Base-by-base conservation (phyloP, 148 eudicot species). In the Spergularia marina region DNA sequence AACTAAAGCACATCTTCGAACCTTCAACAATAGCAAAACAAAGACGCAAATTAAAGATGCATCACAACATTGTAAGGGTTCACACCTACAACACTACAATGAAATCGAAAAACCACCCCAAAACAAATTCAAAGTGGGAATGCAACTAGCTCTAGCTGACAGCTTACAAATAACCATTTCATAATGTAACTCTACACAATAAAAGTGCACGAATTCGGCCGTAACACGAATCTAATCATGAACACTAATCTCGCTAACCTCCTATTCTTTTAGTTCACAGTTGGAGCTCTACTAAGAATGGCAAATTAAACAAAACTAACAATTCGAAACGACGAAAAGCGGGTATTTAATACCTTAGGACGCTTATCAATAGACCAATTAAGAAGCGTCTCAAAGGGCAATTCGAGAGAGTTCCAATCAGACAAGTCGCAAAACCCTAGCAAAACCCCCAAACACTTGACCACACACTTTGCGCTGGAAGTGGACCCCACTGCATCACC, bases 361-460 rank as follows among this genome's bases (percentile, higher is more conserved):
- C 97, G 92, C 81, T 85, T 95, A 84, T 92, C 96, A 68, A 84
- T 53, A 7, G 91, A 89, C 76, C 82, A 90, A 68, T 83, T 85
- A 5, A 92, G 65, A 72, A 95, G 82, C 21, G 84, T 84, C 58
- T 80, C 74, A 55, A 90, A 84, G 2, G 90, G 89, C 20, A 86
- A 55, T 16, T 87, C 65, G 41, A 94, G 83, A 51, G 83, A 80
- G 25, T 73, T 71, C 98, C 98, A 94, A 60, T 86, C 84, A 44
- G 69, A 69, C 66, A 74, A 77, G 72, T 90, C 86, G 44, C 89
- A 89, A 82, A 91, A 91, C 87, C 88, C 91, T 13, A 89, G 18
- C 81, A 94, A 84, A 81, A 85, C 87, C 83, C 98, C 98, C 54
- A 95, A 73, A 81, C 94, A 90, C 84, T 92, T 95, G 21, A 95